Percentiles rank a stretch among this genome's conserved stretches.
Evolutionary conservation across 129 eudicot species (phyloP).

Genomic region (Erigeron canadensis): DNA sequence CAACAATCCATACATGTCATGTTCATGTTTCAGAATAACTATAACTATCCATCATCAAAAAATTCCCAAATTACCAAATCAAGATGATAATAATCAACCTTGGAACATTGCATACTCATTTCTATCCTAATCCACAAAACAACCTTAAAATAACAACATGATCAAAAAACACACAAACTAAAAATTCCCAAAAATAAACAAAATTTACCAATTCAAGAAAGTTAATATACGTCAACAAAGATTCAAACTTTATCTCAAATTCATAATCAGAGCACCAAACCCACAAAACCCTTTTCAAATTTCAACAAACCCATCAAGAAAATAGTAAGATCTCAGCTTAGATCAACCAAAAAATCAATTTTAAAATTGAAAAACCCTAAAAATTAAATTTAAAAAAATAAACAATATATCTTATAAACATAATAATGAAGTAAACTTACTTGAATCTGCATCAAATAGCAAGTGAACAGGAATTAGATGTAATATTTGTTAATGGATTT

Average conservation of each 20-base stretch:
- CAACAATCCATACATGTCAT: background rate
- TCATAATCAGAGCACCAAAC: slow-evolving; percentile 30
- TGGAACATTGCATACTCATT: slow-evolving; percentile 5
- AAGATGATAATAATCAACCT: slow-evolving; percentile 3
- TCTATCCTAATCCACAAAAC: slow-evolving; percentile 5
- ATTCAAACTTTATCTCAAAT: slow-evolving; percentile 32
- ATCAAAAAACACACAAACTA: slow-evolving; percentile 18
- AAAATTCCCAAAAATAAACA: slow-evolving; percentile 16
- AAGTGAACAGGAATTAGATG: slow-evolving; percentile 40
- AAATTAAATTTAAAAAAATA: background rate
- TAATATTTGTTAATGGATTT: slow-evolving; percentile 36
- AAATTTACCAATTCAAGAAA: slow-evolving; percentile 25
- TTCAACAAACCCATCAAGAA: background rate
- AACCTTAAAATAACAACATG: slow-evolving; percentile 14
- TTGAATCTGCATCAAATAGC: slow-evolving; percentile 37
- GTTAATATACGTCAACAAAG: slow-evolving; percentile 33
- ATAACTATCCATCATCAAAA: slow-evolving; percentile 5
- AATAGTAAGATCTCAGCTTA: slow-evolving; percentile 28
- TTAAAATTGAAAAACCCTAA: slow-evolving; percentile 38
- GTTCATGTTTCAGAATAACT: background rate
- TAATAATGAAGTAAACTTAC: slow-evolving; percentile 46
- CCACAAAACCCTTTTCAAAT: background rate
- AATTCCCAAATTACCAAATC: slow-evolving; percentile 21
- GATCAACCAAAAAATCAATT: slow-evolving; percentile 21
- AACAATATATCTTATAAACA: slow-evolving; percentile 12